These are phyloP conservation scores for Silybum marianum DNA, from an alignment of 129 eudicot species.

Conservation along the genomic window DNA sequence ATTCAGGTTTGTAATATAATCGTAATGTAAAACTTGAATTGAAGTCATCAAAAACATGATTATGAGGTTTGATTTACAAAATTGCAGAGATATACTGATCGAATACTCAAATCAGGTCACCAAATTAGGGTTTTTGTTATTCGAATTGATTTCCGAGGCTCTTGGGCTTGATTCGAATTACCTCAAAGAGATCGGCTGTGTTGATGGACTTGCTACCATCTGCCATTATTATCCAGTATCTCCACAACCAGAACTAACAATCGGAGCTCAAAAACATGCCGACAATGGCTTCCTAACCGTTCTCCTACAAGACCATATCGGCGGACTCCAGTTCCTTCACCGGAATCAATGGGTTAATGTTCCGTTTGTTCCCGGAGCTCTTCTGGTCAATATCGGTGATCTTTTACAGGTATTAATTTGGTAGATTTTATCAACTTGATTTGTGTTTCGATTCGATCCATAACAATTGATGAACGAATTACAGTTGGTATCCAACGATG, in stretches of 20 bases:
- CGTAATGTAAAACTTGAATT: not conserved
- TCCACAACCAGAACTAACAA: constrained; percentile 68
- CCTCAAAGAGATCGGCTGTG: constrained; percentile 48
- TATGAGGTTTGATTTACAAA: not conserved
- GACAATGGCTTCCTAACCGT: constrained; percentile 59
- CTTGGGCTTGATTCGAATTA: constrained; percentile 48
- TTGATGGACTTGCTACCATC: constrained; percentile 36
- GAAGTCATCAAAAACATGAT: not conserved
- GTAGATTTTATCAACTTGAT: not conserved
- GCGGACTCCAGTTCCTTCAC: constrained; percentile 73
- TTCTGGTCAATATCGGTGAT: constrained; percentile 66
- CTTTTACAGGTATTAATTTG: constrained; percentile 47
- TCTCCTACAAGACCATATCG: constrained; percentile 60
- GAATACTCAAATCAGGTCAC: constrained; percentile 48
- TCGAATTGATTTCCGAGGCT: constrained; percentile 54
- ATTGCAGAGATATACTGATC: constrained; percentile 38
- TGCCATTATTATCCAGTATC: constrained; percentile 70
- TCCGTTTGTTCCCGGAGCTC: constrained; percentile 54
- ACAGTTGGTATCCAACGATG: constrained; percentile 61
- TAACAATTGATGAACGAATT: not conserved
- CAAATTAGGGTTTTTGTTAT: constrained; percentile 30
- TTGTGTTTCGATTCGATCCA: not conserved
- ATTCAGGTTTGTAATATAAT: constrained; percentile 45
- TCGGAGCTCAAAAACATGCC: constrained; percentile 59
- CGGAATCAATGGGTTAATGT: constrained; percentile 63